Base-by-base conservation (phyloP, 108 stramenopile genomes). In the Nitzschia palea region DNA sequence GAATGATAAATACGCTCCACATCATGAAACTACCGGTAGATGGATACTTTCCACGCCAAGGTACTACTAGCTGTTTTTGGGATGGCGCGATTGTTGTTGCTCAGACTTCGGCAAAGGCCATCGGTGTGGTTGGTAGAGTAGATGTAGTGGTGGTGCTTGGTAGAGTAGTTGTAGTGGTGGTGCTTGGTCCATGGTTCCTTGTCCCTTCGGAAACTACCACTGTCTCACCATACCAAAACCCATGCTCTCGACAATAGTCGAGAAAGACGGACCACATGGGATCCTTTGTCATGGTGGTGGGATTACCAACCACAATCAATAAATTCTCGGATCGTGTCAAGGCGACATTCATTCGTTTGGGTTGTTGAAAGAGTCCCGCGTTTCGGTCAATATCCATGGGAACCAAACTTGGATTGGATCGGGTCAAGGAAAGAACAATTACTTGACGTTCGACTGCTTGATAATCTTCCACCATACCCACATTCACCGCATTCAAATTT, bases 371-470 rank as follows among this genome's bases (percentile, higher is more conserved):
- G 20, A 90, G 60, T 23, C 89, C 89, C 67, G 65, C 67, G 43
- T 84, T 63, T 20, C 65, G 45, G 36, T 74, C 61, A 1, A 84
- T 62, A 44, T 90, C 89, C 34, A 77, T 32, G 4, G 40, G 14
- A 26, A 90, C 73, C 60, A 90, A 81, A 23, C 31, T 34, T 22
- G 34, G 27, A 23, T 74, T 87, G 29, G 78, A 79, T 45, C 89
- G 68, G 17, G 86, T 87, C 47, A 90, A 75, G 45, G 79, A 81
- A 31, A 90, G 53, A 3, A 90, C 57, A 31, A 90, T 87, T 17
- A 86, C 81, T 32, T 81, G 68, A 34, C 83, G 78, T 74, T 90
- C 89, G 30, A 87, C 86, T 2, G 84, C 86, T 58, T 90, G 88
- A 58, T 79, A 89, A 73, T 89, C 86, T 55, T 89, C 86, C 17